Percentiles rank a stretch among this genome's conserved stretches.
Conservation (phyloP, 176 grass and related monocot species). For the Zea mays region DNA sequence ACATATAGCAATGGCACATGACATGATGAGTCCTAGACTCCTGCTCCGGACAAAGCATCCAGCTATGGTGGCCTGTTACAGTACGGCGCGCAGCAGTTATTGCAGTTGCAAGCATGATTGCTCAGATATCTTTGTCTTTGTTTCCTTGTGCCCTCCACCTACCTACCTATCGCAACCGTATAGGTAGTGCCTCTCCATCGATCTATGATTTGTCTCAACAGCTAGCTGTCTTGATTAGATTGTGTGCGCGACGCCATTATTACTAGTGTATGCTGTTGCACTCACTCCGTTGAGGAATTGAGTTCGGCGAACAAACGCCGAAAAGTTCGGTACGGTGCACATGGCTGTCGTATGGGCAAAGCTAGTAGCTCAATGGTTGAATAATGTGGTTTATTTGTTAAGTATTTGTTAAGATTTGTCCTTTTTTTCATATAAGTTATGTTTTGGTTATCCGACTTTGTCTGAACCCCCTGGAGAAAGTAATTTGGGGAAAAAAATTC, state of each 20-base stretch:
- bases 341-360: not conserved
- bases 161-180: not conserved
- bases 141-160: not conserved
- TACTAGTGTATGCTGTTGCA: no score
- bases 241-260: not conserved
- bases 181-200: not conserved
- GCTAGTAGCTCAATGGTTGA: not conserved
- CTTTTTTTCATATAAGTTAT: no score
- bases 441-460: no score
- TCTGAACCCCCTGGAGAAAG: no score
- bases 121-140: not conserved
- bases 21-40: no score
- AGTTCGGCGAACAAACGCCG: not conserved
- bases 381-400: no score
- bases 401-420: no score
- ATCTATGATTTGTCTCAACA: not conserved
- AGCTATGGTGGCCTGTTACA: no score
- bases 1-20: slow-evolving; percentile 2
- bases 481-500: no score
- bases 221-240: not conserved
- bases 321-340: not conserved
- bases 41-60: not conserved
- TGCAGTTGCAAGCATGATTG: slow-evolving; percentile 24
- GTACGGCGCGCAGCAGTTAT: no score
- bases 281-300: no score